Conservation (phyloP, 2,329 filamentous ascomycete species). For the Aspergillus unguis region DNA sequence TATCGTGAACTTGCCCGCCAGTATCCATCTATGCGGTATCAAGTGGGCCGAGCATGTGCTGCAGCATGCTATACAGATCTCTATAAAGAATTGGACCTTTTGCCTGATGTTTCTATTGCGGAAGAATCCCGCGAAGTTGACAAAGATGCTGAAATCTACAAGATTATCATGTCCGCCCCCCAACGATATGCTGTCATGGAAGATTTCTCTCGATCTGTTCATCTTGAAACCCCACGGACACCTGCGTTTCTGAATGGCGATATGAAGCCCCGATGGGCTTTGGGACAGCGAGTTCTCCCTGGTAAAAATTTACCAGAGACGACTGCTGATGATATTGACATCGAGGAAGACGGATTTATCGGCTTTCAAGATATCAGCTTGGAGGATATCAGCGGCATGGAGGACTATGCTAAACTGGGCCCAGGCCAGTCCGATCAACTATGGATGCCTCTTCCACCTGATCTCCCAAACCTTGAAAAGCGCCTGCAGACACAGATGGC, state of each 20-base stretch:
- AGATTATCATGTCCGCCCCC: slow-evolving; percentile 13
- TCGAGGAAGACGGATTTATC: background rate
- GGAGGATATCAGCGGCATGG: too few relatives aligned
- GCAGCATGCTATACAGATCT: slow-evolving; percentile 17
- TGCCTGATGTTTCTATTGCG: slow-evolving; percentile 20
- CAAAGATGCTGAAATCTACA: slow-evolving; percentile 13
- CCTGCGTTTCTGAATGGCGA: slow-evolving; percentile 15
- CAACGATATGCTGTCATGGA: slow-evolving; percentile 17
- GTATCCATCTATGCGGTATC: slow-evolving; percentile 31
- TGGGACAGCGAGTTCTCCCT: too few relatives aligned
- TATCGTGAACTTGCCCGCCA: slow-evolving; percentile 29
- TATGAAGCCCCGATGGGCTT: background rate
- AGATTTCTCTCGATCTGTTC: slow-evolving; percentile 15
- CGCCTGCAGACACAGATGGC: slow-evolving; percentile 38
- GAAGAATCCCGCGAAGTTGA: slow-evolving; percentile 19
- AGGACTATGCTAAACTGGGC: too few relatives aligned
- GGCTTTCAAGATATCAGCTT: too few relatives aligned
- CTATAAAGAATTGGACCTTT: slow-evolving; percentile 19
- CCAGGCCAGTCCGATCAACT: background rate
- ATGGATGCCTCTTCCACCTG: slow-evolving; percentile 29
- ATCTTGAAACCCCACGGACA: slow-evolving; percentile 8
- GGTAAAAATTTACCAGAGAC: too few relatives aligned
- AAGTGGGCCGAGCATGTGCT: slow-evolving; percentile 22
- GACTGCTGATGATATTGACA: background rate
- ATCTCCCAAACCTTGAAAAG: slow-evolving; percentile 40